These are phyloP conservation scores for Laguncularia racemosa DNA, from an alignment of 345 rosid species.

Conservation along the genomic window DNA sequence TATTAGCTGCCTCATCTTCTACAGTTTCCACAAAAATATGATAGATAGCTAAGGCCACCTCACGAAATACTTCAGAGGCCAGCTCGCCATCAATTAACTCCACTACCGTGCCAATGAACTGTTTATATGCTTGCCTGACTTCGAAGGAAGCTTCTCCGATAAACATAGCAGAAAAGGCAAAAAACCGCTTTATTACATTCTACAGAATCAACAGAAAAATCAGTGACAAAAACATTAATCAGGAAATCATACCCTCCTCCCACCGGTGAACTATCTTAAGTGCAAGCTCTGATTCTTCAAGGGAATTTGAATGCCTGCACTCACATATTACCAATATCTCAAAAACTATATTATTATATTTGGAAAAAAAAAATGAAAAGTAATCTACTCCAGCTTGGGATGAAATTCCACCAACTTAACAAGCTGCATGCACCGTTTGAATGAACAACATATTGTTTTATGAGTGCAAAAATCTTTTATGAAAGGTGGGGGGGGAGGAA, in stretches of 20 bases:
- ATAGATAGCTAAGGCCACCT: slow-evolving; percentile 54
- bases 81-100: slow-evolving; percentile 73
- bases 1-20: slow-evolving; percentile 34
- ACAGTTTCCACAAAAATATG: slow-evolving; percentile 35
- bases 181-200: neutral
- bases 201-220: neutral
- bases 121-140: slow-evolving; percentile 75
- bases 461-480: neutral
- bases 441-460: neutral
- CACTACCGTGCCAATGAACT: slow-evolving; percentile 66
- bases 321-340: slow-evolving; percentile 2
- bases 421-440: too few relatives aligned
- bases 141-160: slow-evolving; percentile 60
- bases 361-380: too few relatives aligned
- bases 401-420: too few relatives aligned
- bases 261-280: slow-evolving; percentile 69
- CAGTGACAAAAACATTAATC: too few relatives aligned
- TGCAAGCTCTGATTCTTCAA: slow-evolving; percentile 72
- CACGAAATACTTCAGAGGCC: slow-evolving; percentile 73
- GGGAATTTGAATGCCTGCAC: slow-evolving; percentile 30
- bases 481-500: neutral
- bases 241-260: slow-evolving; percentile 63
- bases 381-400: too few relatives aligned
- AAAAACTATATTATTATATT: slow-evolving; percentile 3
- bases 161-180: slow-evolving; percentile 11